Conservation (phyloP, 2,329 filamentous ascomycete genomes). For the Cordyceps fumosorosea region DNA sequence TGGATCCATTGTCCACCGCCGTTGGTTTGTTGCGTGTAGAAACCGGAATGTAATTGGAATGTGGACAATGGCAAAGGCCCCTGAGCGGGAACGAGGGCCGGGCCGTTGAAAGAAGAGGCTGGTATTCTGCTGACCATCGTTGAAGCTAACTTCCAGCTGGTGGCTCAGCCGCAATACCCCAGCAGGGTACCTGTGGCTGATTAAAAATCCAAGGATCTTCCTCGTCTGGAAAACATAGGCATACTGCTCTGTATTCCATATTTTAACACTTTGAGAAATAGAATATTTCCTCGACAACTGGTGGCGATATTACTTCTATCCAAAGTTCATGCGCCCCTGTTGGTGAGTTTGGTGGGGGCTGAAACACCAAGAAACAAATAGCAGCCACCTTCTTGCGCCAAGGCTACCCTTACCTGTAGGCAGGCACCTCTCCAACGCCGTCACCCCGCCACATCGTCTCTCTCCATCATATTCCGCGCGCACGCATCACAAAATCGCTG, state of each 20-base stretch:
- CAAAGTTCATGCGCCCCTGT: neutral
- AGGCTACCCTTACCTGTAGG: neutral
- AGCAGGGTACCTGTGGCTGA: neutral
- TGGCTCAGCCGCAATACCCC: neutral
- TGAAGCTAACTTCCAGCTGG: neutral
- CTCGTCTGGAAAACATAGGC: neutral
- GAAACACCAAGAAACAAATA: neutral
- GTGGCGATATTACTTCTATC: neutral
- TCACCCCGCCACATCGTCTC: slow-evolving; percentile 3
- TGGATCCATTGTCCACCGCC: neutral
- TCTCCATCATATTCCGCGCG: neutral
- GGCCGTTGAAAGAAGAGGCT: slow-evolving; percentile 6
- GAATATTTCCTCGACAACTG: neutral
- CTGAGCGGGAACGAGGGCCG: slow-evolving; percentile 10
- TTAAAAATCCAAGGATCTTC: neutral
- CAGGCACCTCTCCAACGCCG: slow-evolving; percentile 2
- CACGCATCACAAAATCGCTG: neutral
- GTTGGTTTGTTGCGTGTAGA: neutral
- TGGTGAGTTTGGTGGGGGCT: neutral
- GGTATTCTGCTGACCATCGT: neutral
- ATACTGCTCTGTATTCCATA: neutral
- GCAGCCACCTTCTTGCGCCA: neutral
- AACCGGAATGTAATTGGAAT: neutral
- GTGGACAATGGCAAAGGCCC: neutral
- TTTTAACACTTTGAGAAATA: neutral